phyloP scores from a whole-genome alignment of 805 yeast genomes.

The Yarrowia porcina region DNA sequence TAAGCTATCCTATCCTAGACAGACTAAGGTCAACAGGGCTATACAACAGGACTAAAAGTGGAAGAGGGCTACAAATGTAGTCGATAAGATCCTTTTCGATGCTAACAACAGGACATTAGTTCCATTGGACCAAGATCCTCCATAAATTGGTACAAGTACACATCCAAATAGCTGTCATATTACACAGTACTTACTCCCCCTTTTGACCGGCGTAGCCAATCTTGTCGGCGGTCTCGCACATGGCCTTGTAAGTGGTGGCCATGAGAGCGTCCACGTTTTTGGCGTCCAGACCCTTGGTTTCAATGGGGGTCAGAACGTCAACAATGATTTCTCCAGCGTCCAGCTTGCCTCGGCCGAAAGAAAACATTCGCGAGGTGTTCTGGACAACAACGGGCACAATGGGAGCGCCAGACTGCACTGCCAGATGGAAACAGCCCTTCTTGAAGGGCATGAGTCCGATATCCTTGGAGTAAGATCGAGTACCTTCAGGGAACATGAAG shows the following conservation, averaged over 20 bases:
- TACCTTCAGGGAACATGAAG: slow-evolving; percentile 96
- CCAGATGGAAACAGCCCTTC: slow-evolving; percentile 97
- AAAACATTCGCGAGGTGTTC: slow-evolving; percentile 74
- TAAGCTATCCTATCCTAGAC: no score
- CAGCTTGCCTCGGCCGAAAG: slow-evolving; percentile 59
- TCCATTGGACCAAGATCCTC: no score
- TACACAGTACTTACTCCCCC: no score
- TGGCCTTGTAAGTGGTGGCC: slow-evolving; percentile 52
- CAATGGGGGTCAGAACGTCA: slow-evolving; percentile 76
- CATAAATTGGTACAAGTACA: no score
- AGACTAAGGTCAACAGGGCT: no score
- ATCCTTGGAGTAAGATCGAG: slow-evolving; percentile 72
- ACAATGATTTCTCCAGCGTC: slow-evolving; percentile 72
- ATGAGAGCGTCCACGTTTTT: slow-evolving; percentile 67
- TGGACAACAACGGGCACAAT: slow-evolving; percentile 84
- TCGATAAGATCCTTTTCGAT: no score
- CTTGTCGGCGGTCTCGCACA: slow-evolving; percentile 44
- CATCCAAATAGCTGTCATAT: no score
- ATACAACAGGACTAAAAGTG: no score
- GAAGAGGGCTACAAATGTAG: no score
- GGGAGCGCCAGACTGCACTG: slow-evolving; percentile 87
- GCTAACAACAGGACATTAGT: no score
- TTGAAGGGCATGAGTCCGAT: slow-evolving; percentile 82
- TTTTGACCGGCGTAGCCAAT: slow-evolving; percentile 36
- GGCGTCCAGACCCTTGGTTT: slow-evolving; percentile 64